phyloP scores from a whole-genome alignment of 179 eudicot genomes.

The Corrigiola litoralis region DNA sequence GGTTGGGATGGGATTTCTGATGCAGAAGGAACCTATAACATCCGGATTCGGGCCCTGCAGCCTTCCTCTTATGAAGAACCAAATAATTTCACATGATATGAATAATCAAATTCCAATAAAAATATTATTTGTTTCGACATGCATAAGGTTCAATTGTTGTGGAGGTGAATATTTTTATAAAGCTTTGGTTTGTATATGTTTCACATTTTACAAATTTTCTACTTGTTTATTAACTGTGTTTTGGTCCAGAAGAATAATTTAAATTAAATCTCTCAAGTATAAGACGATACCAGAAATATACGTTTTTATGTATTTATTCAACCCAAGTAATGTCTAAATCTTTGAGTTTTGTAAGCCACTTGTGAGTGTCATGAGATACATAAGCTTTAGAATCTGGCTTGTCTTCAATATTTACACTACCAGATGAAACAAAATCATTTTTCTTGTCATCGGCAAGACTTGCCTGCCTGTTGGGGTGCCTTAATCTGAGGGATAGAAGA shows the following conservation, averaged over 20 bases:
- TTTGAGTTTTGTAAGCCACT: slow-evolving; percentile 74
- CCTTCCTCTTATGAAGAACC: slow-evolving; percentile 30
- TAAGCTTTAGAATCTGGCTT: slow-evolving; percentile 35
- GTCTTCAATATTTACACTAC: slow-evolving; percentile 29
- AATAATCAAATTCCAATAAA: not conserved
- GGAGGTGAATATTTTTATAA: not conserved
- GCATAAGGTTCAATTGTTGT: not conserved
- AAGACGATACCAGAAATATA: slow-evolving; percentile 2
- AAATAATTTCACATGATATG: slow-evolving; percentile 11
- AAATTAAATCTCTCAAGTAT: not conserved
- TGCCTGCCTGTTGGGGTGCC: slow-evolving; percentile 76
- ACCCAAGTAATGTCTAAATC: slow-evolving; percentile 75
- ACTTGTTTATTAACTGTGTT: not conserved
- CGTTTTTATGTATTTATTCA: slow-evolving; percentile 30
- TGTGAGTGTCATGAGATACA: slow-evolving; percentile 56
- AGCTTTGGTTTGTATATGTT: slow-evolving; percentile 5
- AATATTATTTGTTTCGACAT: not conserved
- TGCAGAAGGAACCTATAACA: slow-evolving; percentile 18
- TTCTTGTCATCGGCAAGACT: slow-evolving; percentile 42
- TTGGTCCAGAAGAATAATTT: not conserved
- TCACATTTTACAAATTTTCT: not conserved
- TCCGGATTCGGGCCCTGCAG: slow-evolving; percentile 36
- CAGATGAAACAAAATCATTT: slow-evolving; percentile 24
- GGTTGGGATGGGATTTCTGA: slow-evolving; percentile 30
- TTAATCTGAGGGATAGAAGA: slow-evolving; percentile 67